Evolutionary conservation across 129 eudicot genomes (phyloP), one percentile per base, ranked within the genome.

Genomic region (Chrysanthemum lavandulifolium): DNA sequence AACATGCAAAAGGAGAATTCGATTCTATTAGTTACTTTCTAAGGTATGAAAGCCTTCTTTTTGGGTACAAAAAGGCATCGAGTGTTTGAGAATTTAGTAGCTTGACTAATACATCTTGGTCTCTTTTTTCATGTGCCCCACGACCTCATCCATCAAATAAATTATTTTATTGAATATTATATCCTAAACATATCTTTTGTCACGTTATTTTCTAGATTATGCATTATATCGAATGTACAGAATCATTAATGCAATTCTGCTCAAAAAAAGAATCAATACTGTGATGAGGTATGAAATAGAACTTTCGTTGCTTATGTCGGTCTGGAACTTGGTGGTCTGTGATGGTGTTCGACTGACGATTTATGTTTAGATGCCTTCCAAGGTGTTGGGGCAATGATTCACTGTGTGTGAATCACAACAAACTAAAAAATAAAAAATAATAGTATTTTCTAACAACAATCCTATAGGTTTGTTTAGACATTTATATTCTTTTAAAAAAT

Each of bases 41-140:
- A 67, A 55, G 57, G 79, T 75, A 75, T 75, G 79, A 75, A 67
- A 75, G 25, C 79, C 33, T 5, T 3, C 61, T 73, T 73, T 61
- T 57, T 7, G 57, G 65, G 43, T 57, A 57, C 33, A 40, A 16
- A 64, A 69, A 66, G 56, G 55, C 71, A 66, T 66, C 16, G 33
- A 10, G 15, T 18, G 65, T 70, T 55, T 70, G 64, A 16, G 52
- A 57, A 53, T 56, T 71, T 18, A 36, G 43, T 55, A 71, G 65
- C 75, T 18, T 71, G 65, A 71, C 75, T 57, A 27, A 10, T 29
- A 57, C 74, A 31, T 52, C 63, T 69, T 31, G 47, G 59, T 60
- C 29, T 0, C 52, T 40, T 55, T 68, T 73, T 61, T 16, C 69
- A 73, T 49, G 69, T 73, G 60, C 25, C 61, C 58, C 59, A 60